These are phyloP conservation scores for Trichoderma aggressivum DNA, from an alignment of 2,329 filamentous ascomycete species.

Conservation along the genomic window DNA sequence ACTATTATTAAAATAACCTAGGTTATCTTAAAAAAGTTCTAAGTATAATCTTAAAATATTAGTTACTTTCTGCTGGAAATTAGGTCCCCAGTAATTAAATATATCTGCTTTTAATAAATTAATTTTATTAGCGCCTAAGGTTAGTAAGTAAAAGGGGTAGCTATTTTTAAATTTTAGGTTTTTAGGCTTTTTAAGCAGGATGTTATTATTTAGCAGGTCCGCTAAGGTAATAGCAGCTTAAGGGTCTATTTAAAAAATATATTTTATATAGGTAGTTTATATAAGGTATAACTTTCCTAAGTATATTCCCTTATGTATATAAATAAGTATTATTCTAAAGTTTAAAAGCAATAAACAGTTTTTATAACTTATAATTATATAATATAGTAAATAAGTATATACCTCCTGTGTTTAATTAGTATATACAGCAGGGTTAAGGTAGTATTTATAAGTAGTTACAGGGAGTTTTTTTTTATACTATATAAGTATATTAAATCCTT, in stretches of 20 bases:
- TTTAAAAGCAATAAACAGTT: background rate
- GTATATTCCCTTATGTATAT: background rate
- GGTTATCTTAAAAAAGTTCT: background rate
- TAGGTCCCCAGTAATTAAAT: background rate
- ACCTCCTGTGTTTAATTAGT: background rate
- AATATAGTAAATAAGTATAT: background rate
- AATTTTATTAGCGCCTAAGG: background rate
- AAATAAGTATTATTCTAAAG: background rate
- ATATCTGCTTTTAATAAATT: background rate
- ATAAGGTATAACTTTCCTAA: background rate
- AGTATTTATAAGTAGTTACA: background rate
- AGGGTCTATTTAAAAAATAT: background rate
- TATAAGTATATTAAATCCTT: background rate
- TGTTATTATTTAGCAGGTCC: background rate
- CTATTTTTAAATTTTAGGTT: background rate
- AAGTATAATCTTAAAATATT: background rate
- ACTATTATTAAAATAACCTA: background rate
- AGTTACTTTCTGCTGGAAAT: no score
- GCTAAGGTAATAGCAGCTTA: background rate
- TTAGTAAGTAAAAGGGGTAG: background rate
- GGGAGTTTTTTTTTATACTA: background rate
- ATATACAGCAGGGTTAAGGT: background rate
- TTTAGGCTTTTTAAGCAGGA: background rate
- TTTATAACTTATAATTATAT: background rate
- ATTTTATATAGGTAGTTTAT: background rate